These are phyloP conservation scores for Penicillium sclerotiorum DNA, from an alignment of 2,329 filamentous ascomycete genomes.

Conservation along the genomic window DNA sequence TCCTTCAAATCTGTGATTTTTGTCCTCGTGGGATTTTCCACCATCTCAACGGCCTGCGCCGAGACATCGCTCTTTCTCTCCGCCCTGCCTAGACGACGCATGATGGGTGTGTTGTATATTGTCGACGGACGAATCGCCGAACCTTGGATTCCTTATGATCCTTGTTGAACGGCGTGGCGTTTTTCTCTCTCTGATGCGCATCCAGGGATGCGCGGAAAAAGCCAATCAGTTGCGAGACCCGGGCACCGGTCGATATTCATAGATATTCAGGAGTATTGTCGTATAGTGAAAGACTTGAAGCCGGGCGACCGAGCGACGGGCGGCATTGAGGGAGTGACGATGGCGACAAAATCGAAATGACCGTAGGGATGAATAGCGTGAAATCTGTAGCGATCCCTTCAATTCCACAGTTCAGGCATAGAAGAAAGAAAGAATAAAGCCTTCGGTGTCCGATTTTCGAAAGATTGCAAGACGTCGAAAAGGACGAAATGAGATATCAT, in stretches of 20 bases:
- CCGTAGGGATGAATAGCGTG: background rate
- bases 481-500: background rate
- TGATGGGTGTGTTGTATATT: background rate
- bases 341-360: background rate
- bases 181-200: background rate
- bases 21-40: background rate
- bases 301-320: background rate
- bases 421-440: background rate
- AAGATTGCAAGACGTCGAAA: background rate
- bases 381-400: background rate
- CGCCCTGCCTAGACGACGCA: background rate
- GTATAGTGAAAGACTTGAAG: background rate
- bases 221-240: too few relatives aligned
- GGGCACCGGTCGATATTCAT: too few relatives aligned
- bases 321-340: background rate
- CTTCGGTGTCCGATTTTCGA: background rate
- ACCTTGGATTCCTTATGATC: too few relatives aligned
- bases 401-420: background rate
- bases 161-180: too few relatives aligned
- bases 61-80: background rate
- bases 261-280: background rate
- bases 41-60: conserved; percentile 3
- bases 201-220: too few relatives aligned
- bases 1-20: background rate
- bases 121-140: too few relatives aligned